Conservation (phyloP, 208 protist genomes). For the Acanthamoeba sp. region DNA sequence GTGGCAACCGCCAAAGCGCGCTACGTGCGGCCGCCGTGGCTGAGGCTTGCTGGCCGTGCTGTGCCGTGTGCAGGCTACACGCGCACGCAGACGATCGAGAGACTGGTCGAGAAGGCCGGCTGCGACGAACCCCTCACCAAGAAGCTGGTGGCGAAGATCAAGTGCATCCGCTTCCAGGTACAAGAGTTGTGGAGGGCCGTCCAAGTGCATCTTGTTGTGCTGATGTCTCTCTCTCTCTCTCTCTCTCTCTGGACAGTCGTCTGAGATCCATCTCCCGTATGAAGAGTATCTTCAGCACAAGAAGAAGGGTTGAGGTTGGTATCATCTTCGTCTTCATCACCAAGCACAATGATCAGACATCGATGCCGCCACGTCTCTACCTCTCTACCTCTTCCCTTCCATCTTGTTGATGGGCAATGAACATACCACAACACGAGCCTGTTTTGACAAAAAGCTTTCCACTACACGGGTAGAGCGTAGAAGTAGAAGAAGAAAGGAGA, state of each 20-base stretch:
- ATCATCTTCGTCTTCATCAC: no score
- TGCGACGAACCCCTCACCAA: constrained; percentile 27
- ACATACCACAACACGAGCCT: no score
- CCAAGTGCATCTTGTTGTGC: no score
- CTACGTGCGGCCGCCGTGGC: no score
- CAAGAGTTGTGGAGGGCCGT: no score
- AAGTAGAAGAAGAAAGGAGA: not conserved
- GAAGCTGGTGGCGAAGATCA: constrained; percentile 40
- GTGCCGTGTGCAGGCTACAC: not conserved
- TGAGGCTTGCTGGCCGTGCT: not conserved
- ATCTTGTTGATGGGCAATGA: not conserved
- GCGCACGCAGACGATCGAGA: constrained; percentile 26
- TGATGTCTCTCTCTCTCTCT: not conserved
- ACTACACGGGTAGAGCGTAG: no score
- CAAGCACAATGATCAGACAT: no score
- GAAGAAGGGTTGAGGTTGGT: not conserved
- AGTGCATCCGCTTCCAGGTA: constrained; percentile 47
- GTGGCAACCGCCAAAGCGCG: no score
- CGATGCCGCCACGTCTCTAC: no score
- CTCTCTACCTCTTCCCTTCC: not conserved
- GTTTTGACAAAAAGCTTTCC: not conserved
- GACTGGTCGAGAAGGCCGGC: constrained; percentile 37
- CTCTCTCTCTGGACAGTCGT: not conserved
- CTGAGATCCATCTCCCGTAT: not conserved
- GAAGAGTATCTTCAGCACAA: constrained; percentile 25